phyloP scores from a whole-genome alignment of 257 asterid genomes.

The Lantana camara region DNA sequence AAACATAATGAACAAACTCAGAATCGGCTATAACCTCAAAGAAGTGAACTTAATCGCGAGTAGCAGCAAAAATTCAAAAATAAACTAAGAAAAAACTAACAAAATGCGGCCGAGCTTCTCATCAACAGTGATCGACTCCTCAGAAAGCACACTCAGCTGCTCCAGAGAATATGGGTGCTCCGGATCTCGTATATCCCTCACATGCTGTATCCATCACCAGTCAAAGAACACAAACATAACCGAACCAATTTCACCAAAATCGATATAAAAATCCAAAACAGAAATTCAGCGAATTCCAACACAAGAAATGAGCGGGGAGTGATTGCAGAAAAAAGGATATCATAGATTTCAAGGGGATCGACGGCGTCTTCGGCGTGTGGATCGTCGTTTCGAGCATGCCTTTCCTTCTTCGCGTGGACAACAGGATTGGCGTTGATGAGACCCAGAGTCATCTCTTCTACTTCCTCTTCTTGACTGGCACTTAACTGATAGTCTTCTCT shows the following conservation, averaged over 20 bases:
- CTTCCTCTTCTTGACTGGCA: background rate
- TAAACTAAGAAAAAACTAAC: constrained; percentile 44
- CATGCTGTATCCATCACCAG: constrained; percentile 51
- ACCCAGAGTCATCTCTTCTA: constrained; percentile 73
- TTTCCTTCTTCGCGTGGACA: constrained; percentile 85
- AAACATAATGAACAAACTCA: background rate
- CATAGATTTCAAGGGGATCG: constrained; percentile 92
- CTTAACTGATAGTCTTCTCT: too few species aligned
- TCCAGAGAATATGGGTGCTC: constrained; percentile 94
- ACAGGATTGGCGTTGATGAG: constrained; percentile 93
- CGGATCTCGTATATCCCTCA: constrained; percentile 93
- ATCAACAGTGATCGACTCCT: constrained; percentile 85
- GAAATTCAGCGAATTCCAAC: background rate
- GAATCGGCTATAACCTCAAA: background rate
- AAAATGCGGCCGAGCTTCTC: constrained; percentile 81
- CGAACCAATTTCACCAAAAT: background rate
- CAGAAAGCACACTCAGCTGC: constrained; percentile 90
- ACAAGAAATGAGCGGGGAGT: background rate
- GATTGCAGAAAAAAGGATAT: constrained; percentile 59
- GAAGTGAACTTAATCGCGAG: background rate
- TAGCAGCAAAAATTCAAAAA: background rate
- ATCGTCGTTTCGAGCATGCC: constrained; percentile 58
- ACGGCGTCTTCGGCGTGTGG: constrained; percentile 58
- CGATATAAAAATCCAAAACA: too few species aligned
- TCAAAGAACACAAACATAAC: constrained; percentile 51